Conservation (phyloP, 2,329 filamentous ascomycete species). For the Stemphylium vesicarium region DNA sequence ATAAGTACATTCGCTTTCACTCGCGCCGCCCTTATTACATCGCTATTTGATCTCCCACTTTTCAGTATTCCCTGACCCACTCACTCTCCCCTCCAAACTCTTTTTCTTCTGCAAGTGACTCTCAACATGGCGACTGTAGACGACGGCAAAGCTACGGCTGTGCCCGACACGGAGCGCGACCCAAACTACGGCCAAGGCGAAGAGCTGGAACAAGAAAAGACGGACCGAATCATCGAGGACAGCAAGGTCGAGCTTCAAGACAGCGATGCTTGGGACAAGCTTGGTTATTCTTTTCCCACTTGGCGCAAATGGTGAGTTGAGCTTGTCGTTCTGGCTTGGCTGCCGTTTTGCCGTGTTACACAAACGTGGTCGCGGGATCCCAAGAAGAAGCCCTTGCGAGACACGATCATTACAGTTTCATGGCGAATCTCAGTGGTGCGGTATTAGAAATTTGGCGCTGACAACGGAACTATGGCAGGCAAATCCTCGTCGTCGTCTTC, state of each 20-base stretch:
- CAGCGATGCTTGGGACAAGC: conserved; percentile 49
- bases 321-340: neutral
- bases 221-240: conserved; percentile 31
- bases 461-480: conserved; percentile 30
- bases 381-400: no score
- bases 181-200: conserved; percentile 27
- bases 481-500: conserved; percentile 59
- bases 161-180: conserved; percentile 34
- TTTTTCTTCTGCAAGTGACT: neutral
- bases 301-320: conserved; percentile 52
- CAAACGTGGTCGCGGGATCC: neutral
- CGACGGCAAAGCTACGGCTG: conserved; percentile 17
- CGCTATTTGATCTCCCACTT: neutral
- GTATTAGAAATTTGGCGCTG: neutral
- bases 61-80: neutral
- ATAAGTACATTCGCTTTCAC: neutral
- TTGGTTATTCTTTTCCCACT: conserved; percentile 54
- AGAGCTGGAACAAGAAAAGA: conserved; percentile 21
- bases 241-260: conserved; percentile 48
- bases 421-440: no score
- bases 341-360: conserved; percentile 32
- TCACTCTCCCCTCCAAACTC: no score
- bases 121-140: conserved; percentile 18
- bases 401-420: no score
- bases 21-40: neutral